Evolutionary conservation across 1,139 yeast genomes (phyloP), one percentile per base, ranked within the genome.

Genomic region (Blastobotrys illinoisensis): DNA sequence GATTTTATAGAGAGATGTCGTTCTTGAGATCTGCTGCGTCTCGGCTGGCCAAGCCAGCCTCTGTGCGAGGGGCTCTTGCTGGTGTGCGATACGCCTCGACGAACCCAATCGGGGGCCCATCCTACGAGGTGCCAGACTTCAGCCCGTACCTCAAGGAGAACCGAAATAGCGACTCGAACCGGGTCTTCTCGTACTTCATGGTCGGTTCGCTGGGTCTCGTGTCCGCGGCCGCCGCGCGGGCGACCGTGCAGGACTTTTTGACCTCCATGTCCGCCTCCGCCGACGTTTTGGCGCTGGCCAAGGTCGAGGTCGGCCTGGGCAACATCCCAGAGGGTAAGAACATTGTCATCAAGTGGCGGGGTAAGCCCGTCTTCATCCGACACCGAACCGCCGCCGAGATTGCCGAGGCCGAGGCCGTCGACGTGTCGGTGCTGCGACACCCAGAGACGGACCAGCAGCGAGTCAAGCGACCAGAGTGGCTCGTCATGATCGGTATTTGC

Each of bases 281-380:
- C 63, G 99, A 95, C 80, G 96, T 95, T 60, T 82, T 95, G 77
- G 99, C 99, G 60, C 85, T 95, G 96, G 99, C 99, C 67, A 95
- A 95, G 80, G 97, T 91, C 67, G 99, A 95, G 79, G 97, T 95
- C 65, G 93, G 88, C 75, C 83, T 95, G 69, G 85, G 86, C 58
- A 88, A 90, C 62, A 90, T 95, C 64, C 99, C 99, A 67, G 91
- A 87, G 74, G 99, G 99, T 76, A 91, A 91, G 80, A 95, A 95
- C 76, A 95, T 93, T 64, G 89, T 93, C 71, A 95, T 95, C 68
- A 95, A 95, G 78, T 95, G 99, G 99, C 97, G 95, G 79, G 99
- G 99, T 79, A 95, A 93, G 81, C 99, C 99, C 64, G 97, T 95
- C 64, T 95, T 95, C 78, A 90, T 95, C 74, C 93, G 99, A 83